Evolutionary conservation across 2,329 filamentous ascomycete genomes (phyloP).

Genomic region (Colletotrichum sublineola): DNA sequence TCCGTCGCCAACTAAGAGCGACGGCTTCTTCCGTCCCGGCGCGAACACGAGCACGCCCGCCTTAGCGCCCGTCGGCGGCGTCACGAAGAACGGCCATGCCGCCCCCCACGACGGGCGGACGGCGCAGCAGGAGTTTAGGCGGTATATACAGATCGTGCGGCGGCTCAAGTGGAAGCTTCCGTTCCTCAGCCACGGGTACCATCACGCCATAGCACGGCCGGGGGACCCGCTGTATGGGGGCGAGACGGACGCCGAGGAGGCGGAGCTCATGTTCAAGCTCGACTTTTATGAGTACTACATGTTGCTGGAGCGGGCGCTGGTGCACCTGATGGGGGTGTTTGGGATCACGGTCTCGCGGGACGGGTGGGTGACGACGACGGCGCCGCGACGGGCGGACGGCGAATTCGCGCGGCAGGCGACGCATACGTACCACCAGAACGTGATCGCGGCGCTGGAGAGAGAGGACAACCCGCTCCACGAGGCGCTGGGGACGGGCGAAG

Average conservation of each 20-base stretch:
- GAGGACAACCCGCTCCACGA: slow-evolving; percentile 67
- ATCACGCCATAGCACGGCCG: slow-evolving; percentile 57
- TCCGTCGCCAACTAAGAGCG: slow-evolving; percentile 1
- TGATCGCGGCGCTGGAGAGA: slow-evolving; percentile 72
- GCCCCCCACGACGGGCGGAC: slow-evolving; percentile 39
- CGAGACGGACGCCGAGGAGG: slow-evolving; percentile 55
- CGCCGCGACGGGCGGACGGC: slow-evolving; percentile 10
- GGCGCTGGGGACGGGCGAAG: slow-evolving; percentile 67
- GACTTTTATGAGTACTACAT: slow-evolving; percentile 85
- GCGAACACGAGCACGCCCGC: background rate
- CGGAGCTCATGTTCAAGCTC: slow-evolving; percentile 80
- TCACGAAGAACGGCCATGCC: background rate
- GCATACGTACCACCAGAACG: slow-evolving; percentile 75
- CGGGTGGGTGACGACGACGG: slow-evolving; percentile 22
- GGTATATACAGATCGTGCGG: slow-evolving; percentile 71
- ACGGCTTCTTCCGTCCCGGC: background rate
- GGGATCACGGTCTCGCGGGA: slow-evolving; percentile 64
- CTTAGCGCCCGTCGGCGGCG: background rate
- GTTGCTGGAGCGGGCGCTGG: slow-evolving; percentile 77
- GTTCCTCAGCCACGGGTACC: slow-evolving; percentile 70
- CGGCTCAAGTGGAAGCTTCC: slow-evolving; percentile 74
- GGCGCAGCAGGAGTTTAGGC: slow-evolving; percentile 61
- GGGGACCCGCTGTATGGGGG: slow-evolving; percentile 52
- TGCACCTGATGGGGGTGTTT: slow-evolving; percentile 75
- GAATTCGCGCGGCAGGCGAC: slow-evolving; percentile 29